phyloP scores from a whole-genome alignment of 2,329 filamentous ascomycete species.

The Knoxdaviesia capensis region DNA sequence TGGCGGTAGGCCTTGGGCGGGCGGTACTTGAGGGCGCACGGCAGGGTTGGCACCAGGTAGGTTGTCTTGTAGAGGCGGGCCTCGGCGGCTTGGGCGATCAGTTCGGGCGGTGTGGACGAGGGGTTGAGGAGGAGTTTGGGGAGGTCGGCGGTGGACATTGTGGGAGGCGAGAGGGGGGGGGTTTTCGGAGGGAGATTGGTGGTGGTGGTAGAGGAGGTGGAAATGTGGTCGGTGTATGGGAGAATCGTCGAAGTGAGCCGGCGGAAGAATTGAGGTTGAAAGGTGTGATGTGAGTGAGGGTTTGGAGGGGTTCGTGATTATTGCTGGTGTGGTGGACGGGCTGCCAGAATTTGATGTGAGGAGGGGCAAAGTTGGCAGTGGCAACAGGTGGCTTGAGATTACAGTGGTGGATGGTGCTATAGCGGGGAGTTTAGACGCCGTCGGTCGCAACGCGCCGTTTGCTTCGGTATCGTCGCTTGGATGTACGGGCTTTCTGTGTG shows the following conservation, averaged over 20 bases:
- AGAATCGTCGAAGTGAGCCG: too few relatives aligned
- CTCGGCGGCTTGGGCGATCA: conserved; percentile 89
- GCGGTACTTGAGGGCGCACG: conserved; percentile 76
- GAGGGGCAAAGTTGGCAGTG: too few relatives aligned
- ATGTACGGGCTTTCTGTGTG: too few relatives aligned
- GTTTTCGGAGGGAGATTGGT: background rate
- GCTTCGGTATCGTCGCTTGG: too few relatives aligned
- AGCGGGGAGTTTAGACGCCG: too few relatives aligned
- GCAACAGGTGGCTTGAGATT: too few relatives aligned
- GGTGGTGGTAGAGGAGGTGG: background rate
- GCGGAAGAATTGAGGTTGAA: background rate
- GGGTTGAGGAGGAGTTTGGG: conserved; percentile 45
- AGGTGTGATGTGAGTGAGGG: background rate
- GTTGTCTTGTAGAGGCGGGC: conserved; percentile 78
- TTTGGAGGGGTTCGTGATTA: background rate
- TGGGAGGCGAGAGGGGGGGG: background rate
- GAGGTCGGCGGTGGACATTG: conserved; percentile 20
- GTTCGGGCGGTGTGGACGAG: conserved; percentile 35
- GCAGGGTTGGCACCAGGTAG: conserved; percentile 46
- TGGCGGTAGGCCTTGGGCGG: conserved; percentile 85
- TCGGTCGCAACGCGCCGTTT: too few relatives aligned
- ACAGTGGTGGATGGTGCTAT: too few relatives aligned
- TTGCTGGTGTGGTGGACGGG: too few relatives aligned
- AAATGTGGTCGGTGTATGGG: background rate
- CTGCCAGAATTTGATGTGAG: too few relatives aligned